A percentile compares a stretch with the other conserved stretches of the same genome.
These are phyloP conservation scores for Telfairia occidentalis DNA, from an alignment of 331 rosid genomes.

Conservation along the genomic window DNA sequence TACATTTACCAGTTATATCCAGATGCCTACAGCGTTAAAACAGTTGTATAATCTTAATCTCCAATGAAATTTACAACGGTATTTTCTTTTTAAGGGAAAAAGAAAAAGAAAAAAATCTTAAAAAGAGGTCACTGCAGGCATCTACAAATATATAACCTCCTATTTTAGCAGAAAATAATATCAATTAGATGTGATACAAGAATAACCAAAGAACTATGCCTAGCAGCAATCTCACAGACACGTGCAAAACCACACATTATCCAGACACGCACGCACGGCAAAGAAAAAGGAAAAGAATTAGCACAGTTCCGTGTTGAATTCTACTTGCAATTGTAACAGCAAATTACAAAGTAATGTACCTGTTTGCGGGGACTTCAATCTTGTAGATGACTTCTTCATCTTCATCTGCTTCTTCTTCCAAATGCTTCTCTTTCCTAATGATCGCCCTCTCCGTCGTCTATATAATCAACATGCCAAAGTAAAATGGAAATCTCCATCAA, in stretches of 20 bases:
- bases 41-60: not conserved
- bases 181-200: not conserved
- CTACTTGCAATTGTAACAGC: not conserved
- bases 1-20: not conserved
- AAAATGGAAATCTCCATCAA: not conserved
- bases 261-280: not conserved
- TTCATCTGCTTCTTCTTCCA: slow-evolving; percentile 52
- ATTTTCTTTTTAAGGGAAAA: not conserved
- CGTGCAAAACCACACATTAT: too few relatives aligned
- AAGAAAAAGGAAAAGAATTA: not conserved
- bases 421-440: slow-evolving; percentile 73
- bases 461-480: not conserved
- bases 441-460: slow-evolving; percentile 94
- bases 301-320: not conserved
- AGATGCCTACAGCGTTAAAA: not conserved
- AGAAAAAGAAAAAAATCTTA: not conserved
- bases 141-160: not conserved
- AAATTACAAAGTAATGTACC: slow-evolving; percentile 23
- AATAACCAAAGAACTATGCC: not conserved
- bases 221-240: not conserved
- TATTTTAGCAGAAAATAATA: not conserved
- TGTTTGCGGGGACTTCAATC: slow-evolving; percentile 86
- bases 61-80: not conserved
- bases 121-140: not conserved
- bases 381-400: slow-evolving; percentile 90